phyloP scores from a whole-genome alignment of 495 filamentous ascomycete species.

The Penicillium parvum region DNA sequence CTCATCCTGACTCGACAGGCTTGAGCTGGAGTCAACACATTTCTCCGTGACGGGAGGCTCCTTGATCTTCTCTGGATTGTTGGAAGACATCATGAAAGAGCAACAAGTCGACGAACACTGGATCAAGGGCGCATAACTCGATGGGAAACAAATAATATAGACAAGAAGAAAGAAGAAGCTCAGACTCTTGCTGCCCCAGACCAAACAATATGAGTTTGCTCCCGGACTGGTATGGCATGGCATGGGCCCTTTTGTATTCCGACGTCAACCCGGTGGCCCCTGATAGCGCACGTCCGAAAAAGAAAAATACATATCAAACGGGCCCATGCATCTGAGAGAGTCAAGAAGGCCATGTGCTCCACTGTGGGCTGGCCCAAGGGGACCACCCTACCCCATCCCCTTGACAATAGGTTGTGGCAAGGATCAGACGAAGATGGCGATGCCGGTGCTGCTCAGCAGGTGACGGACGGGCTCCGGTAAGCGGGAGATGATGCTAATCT shows the following conservation, averaged over 20 bases:
- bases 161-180: conserved; percentile 2
- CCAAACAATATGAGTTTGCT: neutral
- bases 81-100: conserved; percentile 11
- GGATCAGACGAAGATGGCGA: conserved; percentile 16
- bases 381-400: conserved; percentile 10
- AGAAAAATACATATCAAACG: conserved; percentile 13
- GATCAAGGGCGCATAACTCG: conserved; percentile 2
- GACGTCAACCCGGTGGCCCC: conserved; percentile 9
- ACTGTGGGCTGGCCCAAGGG: conserved; percentile 25
- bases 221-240: conserved; percentile 2
- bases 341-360: conserved; percentile 24
- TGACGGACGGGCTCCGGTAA: conserved; percentile 6
- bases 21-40: conserved; percentile 19
- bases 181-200: neutral
- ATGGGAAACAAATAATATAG: conserved; percentile 3
- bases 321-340: conserved; percentile 10
- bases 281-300: conserved; percentile 7
- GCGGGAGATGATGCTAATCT: neutral
- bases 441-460: conserved; percentile 7
- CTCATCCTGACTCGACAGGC: conserved; percentile 13
- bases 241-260: conserved; percentile 16
- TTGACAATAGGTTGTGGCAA: conserved; percentile 17
- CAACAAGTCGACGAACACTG: neutral
- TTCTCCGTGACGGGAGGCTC: conserved; percentile 8
- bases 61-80: conserved; percentile 13